A percentile compares a stretch with the other conserved stretches of the same genome.
Conservation (phyloP, 768 basidiomycete genomes). For the Boletus subcaerulescens region DNA sequence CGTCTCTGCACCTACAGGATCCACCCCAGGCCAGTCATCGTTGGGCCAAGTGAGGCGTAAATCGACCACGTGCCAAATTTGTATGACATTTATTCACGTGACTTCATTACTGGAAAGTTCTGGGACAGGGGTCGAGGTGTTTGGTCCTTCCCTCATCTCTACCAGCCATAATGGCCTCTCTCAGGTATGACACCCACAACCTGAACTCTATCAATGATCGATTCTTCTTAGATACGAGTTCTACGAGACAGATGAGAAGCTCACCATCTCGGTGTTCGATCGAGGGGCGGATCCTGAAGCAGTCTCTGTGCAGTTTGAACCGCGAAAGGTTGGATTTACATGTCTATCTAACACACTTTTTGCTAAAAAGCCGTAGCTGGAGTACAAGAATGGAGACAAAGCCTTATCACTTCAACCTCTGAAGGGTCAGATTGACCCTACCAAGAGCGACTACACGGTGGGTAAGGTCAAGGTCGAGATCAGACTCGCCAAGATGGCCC, state of each 20-base stretch:
- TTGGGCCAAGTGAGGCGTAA: too few relatives aligned
- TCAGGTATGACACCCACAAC: slow-evolving; percentile 21
- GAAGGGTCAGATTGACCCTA: slow-evolving; percentile 73
- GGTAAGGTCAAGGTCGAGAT: slow-evolving; percentile 90
- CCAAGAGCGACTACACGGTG: slow-evolving; percentile 59
- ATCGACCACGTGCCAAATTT: too few relatives aligned
- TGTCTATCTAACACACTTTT: background rate
- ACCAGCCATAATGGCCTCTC: slow-evolving; percentile 22
- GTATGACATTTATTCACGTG: slow-evolving; percentile 20
- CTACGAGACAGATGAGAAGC: slow-evolving; percentile 78
- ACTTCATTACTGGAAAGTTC: slow-evolving; percentile 27
- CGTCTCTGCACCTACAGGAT: too few relatives aligned
- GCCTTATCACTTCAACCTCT: slow-evolving; percentile 73
- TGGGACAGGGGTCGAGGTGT: slow-evolving; percentile 6
- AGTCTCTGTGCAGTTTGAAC: slow-evolving; percentile 60
- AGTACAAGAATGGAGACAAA: slow-evolving; percentile 68
- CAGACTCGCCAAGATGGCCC: slow-evolving; percentile 62
- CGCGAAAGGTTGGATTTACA: slow-evolving; percentile 53
- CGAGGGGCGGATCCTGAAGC: slow-evolving; percentile 65
- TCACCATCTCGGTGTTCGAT: slow-evolving; percentile 77
- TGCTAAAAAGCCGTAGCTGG: slow-evolving; percentile 11
- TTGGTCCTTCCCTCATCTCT: background rate
- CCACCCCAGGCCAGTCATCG: too few relatives aligned
- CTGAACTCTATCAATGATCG: background rate
- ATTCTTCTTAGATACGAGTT: slow-evolving; percentile 65